These are phyloP conservation scores for Neurospora sp. DNA, from an alignment of 495 filamentous ascomycete species.

Conservation along the genomic window DNA sequence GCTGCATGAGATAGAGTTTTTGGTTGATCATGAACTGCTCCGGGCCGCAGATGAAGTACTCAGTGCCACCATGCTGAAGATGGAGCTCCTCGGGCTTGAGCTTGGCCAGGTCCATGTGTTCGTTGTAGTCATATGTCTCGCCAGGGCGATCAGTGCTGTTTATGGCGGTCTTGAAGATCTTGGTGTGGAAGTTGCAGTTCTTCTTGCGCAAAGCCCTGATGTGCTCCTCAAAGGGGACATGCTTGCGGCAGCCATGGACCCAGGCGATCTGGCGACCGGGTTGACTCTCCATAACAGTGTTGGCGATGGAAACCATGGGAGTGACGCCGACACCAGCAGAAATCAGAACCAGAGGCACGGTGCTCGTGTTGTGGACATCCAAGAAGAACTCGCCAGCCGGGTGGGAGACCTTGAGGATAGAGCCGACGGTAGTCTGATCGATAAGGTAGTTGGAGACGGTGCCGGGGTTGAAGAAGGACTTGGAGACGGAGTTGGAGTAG, in stretches of 20 bases:
- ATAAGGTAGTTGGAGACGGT: slow-evolving; percentile 63
- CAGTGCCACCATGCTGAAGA: slow-evolving; percentile 39
- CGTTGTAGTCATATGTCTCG: slow-evolving; percentile 44
- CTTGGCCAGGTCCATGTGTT: slow-evolving; percentile 46
- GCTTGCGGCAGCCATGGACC: slow-evolving; percentile 49
- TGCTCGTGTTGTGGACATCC: slow-evolving; percentile 28
- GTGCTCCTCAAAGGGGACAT: slow-evolving; percentile 44
- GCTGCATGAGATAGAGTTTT: slow-evolving; percentile 35
- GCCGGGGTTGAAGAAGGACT: slow-evolving; percentile 40
- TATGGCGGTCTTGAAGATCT: slow-evolving; percentile 33
- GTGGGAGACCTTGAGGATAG: slow-evolving; percentile 52
- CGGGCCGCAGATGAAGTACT: slow-evolving; percentile 66
- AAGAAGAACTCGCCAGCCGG: slow-evolving; percentile 64
- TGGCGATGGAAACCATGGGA: slow-evolving; percentile 57
- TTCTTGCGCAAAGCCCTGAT: slow-evolving; percentile 30
- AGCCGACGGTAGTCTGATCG: slow-evolving; percentile 47
- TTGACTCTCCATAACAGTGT: slow-evolving; percentile 39
- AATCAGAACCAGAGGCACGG: slow-evolving; percentile 51
- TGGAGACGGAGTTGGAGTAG: slow-evolving; percentile 30
- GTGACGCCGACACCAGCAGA: slow-evolving; percentile 64
- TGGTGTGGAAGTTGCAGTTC: slow-evolving; percentile 24
- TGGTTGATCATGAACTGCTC: slow-evolving; percentile 54
- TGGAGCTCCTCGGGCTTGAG: slow-evolving; percentile 42
- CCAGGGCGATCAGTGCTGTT: slow-evolving; percentile 39
- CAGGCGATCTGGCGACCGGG: slow-evolving; percentile 45